These are phyloP conservation scores for Claviceps monticola DNA, from an alignment of 2,329 filamentous ascomycete species.

Conservation along the genomic window DNA sequence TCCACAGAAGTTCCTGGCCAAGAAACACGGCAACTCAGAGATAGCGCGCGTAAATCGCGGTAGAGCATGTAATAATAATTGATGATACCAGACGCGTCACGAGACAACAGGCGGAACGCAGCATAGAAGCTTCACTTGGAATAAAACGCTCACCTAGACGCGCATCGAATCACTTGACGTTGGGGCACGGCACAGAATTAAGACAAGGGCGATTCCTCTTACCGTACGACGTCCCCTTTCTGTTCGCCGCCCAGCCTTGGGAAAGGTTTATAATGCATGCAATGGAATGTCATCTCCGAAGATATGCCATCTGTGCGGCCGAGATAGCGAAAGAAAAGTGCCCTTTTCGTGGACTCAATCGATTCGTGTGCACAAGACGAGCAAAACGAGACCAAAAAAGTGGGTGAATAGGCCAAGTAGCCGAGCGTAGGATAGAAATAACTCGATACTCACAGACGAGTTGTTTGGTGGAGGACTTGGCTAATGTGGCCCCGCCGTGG, in stretches of 20 bases:
- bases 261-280: neutral
- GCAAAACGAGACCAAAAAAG: constrained; percentile 54
- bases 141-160: too few relatives aligned
- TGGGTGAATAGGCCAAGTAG: constrained; percentile 19
- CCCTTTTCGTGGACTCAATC: constrained; percentile 3
- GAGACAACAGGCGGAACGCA: neutral
- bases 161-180: too few relatives aligned
- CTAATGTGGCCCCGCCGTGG: neutral
- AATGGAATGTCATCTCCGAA: neutral
- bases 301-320: neutral
- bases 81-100: neutral
- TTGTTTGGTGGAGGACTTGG: constrained; percentile 6
- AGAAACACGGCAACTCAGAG: too few relatives aligned
- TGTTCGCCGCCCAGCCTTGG: neutral
- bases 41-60: neutral
- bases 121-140: neutral
- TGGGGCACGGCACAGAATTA: too few relatives aligned
- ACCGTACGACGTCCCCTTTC: too few relatives aligned
- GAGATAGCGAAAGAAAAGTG: neutral
- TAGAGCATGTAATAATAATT: neutral
- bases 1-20: too few relatives aligned
- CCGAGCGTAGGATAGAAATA: neutral
- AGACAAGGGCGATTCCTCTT: too few relatives aligned
- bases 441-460: constrained; percentile 3
- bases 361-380: constrained; percentile 30